phyloP scores from a whole-genome alignment of 805 yeast genomes.

The Peterozyma toletana region DNA sequence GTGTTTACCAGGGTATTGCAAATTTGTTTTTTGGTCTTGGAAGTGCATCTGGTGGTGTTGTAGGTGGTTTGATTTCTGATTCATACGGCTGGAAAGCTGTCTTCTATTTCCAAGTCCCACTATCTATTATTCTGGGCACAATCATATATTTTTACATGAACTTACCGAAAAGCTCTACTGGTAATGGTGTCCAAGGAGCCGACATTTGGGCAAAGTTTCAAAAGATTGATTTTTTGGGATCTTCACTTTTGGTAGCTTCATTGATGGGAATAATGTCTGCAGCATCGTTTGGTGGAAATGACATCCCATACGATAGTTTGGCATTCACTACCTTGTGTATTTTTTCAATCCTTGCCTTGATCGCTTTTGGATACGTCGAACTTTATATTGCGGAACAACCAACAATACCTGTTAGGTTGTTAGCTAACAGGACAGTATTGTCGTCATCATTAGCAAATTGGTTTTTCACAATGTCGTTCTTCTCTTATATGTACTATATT shows the following conservation, averaged over 20 bases:
- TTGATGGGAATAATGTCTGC: constrained; percentile 48
- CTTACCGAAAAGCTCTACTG: constrained; percentile 32
- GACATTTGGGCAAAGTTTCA: constrained; percentile 34
- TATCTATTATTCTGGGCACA: constrained; percentile 34
- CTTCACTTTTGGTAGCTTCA: constrained; percentile 43
- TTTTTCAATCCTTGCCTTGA: constrained; percentile 24
- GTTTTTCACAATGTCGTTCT: constrained; percentile 63
- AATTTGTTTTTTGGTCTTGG: constrained; percentile 75
- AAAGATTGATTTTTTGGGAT: constrained; percentile 57
- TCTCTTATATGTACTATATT: constrained; percentile 55
- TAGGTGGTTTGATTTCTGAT: constrained; percentile 50
- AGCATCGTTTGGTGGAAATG: constrained; percentile 56
- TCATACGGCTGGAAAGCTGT: constrained; percentile 62
- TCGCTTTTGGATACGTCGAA: constrained; percentile 45
- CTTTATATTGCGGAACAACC: constrained; percentile 49
- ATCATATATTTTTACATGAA: constrained; percentile 28
- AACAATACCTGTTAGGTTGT: constrained; percentile 53
- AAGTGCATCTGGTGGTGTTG: constrained; percentile 60
- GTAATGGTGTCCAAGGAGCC: constrained; percentile 24
- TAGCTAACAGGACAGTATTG: constrained; percentile 51
- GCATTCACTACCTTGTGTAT: constrained; percentile 25
- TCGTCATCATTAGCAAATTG: constrained; percentile 61
- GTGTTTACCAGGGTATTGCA: constrained; percentile 75
- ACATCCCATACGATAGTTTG: constrained; percentile 35
- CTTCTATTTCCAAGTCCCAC: constrained; percentile 45